Base-by-base conservation (phyloP, 768 basidiomycete species). In the Mycena capillaripes region DNA sequence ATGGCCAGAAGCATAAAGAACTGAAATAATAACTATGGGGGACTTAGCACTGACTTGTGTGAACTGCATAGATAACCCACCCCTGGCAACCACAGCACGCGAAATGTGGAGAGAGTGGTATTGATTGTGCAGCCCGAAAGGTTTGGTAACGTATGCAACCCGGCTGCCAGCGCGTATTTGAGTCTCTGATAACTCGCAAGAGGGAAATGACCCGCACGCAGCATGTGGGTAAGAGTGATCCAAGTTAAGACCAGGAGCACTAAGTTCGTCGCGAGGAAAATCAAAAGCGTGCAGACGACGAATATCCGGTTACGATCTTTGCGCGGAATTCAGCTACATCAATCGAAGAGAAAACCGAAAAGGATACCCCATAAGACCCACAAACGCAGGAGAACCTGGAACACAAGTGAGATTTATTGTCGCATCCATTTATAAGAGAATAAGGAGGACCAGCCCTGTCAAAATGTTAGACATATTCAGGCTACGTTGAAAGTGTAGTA, bases 391-490 rank as follows among this genome's bases (percentile, higher is more conserved):
- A 86, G 73, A 14, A 86, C n/a, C n/a, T n/a, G n/a, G n/a, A n/a
- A n/a, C n/a, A n/a, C n/a, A n/a, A n/a, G n/a, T n/a, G n/a, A n/a
- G n/a, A n/a, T n/a, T n/a, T n/a, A n/a, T n/a, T n/a, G n/a, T n/a
- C n/a, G n/a, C n/a, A n/a, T n/a, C n/a, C n/a, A n/a, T n/a, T n/a
- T n/a, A n/a, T n/a, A n/a, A n/a, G n/a, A n/a, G n/a, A n/a, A n/a
- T n/a, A n/a, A n/a, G n/a, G n/a, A n/a, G n/a, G n/a, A n/a, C 76
- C 25, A 85, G 77, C 69, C 85, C 85, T 85, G 59, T 11, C 9
- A 53, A 32, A 36, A 32, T 19, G n/a, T 29, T n/a, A 36, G 38
- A 62, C 38, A 27, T 59, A 27, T 46, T 23, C 16, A 25, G 38
- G 12, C 23, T 21, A 42, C 10, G 38, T 11, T 14, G 21, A 52